Base-by-base conservation (phyloP, 1,284 basidiomycete genomes). In the Cutaneotrichosporon mucoides region DNA sequence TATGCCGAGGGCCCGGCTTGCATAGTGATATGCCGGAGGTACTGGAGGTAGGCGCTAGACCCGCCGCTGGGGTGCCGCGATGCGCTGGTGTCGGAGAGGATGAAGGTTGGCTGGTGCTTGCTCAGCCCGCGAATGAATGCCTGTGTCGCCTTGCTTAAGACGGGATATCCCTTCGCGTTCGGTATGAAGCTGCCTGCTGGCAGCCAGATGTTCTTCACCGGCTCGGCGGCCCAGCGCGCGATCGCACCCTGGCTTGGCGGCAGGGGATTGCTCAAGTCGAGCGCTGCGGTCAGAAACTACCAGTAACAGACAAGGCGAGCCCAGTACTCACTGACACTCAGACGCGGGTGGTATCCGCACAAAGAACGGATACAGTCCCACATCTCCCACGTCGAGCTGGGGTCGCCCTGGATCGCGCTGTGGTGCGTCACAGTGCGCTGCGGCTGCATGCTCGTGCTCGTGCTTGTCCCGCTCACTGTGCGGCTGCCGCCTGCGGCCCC, bases 111-210 rank as follows among this genome's bases (percentile, higher is more conserved):
- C 56, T 82, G 84, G 74, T 90, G 87, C 90, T 93, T 50, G 83
- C 92, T 88, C 78, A 89, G 86, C 64, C 90, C 86, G 61, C 88
- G 86, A 54, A 96, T 83, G 79, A 97, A 96, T 0, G 83, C 83
- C 71, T 97, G 94, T 5, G 89, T 88, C 12, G 86, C 86, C 79
- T 98, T 99, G 15, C 90, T 89, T 12, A 99, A 83, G 1, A 99
- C 96, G 0, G 96, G 96, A 74, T 96, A 99, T 4, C 93, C 95
- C 78, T 97, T 96, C 38, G 88, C 85, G 76, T 99, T 99, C 11
- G 92, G 87, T 65, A 99, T 93, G 76, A 98, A 99, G 9, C 90
- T 85, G 4, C 87, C 85, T 2, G 92, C 87, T 3, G 96, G 94
- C 1, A 99, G 81, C 79, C 90, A 91, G 57, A 99, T 83, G 71